These are phyloP conservation scores for Phialemoniopsis sp. DNA, from an alignment of 2,329 filamentous ascomycete genomes.

Conservation along the genomic window DNA sequence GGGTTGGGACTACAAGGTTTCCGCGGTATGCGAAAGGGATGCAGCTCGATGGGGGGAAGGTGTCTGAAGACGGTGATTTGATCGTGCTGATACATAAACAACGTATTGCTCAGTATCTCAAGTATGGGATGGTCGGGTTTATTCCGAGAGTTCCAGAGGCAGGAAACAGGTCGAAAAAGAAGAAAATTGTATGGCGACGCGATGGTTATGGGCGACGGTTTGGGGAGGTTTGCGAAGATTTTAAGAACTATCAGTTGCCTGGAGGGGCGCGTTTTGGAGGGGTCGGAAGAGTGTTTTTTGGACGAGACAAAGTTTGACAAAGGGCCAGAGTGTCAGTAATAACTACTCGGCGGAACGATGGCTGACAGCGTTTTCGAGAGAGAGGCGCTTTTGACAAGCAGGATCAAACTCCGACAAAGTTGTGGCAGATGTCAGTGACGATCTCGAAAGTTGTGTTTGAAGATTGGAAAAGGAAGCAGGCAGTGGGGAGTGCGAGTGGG, in stretches of 20 bases:
- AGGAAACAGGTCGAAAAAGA: constrained; percentile 2
- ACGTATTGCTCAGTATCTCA: constrained; percentile 35
- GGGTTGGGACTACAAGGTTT: constrained; percentile 89
- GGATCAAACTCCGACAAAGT: no score
- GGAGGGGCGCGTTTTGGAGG: background rate
- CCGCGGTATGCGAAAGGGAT: constrained; percentile 92
- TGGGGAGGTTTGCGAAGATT: background rate
- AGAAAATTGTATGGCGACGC: constrained; percentile 1
- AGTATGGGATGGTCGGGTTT: constrained; percentile 13
- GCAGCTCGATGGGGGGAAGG: constrained; percentile 91
- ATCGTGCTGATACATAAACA: constrained; percentile 99
- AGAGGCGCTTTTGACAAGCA: no score
- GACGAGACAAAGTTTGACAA: no score
- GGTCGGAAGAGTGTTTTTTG: background rate
- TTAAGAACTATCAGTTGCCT: background rate
- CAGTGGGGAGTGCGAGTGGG: no score
- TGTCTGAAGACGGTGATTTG: constrained; percentile 86
- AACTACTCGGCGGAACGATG: no score
- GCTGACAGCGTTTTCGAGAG: no score
- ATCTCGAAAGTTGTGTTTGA: no score
- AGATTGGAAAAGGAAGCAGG: no score
- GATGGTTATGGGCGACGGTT: no score
- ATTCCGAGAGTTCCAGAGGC: constrained; percentile 5
- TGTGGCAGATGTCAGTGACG: no score
- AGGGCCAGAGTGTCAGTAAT: no score